These are phyloP conservation scores for Plasmodium vinckei DNA, from an alignment of 169 alveolate genomes.

Conservation along the genomic window DNA sequence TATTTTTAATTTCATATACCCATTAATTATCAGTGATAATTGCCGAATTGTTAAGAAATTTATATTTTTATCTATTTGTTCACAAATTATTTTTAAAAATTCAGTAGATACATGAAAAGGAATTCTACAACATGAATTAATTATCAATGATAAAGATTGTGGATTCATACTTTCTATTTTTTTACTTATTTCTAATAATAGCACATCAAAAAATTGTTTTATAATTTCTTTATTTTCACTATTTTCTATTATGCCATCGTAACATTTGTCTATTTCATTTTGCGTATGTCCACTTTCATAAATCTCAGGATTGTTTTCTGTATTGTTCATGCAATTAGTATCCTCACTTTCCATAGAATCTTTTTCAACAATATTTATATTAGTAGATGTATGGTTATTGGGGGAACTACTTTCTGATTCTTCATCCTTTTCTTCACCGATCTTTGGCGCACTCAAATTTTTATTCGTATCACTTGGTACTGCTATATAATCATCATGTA, in stretches of 20 bases:
- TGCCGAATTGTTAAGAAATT: slow-evolving; percentile 62
- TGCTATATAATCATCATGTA: neutral
- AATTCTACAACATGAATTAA: slow-evolving; percentile 62
- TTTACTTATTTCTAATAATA: slow-evolving; percentile 31
- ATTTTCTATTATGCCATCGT: neutral
- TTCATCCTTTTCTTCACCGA: neutral
- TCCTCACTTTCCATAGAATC: neutral
- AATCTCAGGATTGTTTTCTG: neutral
- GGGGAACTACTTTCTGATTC: neutral
- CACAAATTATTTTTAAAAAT: slow-evolving; percentile 60
- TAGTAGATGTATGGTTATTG: neutral
- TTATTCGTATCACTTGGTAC: neutral
- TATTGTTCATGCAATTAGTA: neutral
- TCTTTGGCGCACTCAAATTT: no score
- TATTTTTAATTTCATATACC: slow-evolving; percentile 47
- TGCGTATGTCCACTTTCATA: neutral
- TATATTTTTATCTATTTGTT: slow-evolving; percentile 35
- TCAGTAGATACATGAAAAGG: slow-evolving; percentile 35
- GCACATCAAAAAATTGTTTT: slow-evolving; percentile 10
- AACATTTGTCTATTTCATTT: neutral
- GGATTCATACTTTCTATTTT: slow-evolving; percentile 49
- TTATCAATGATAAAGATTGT: slow-evolving; percentile 55
- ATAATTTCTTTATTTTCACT: slow-evolving; percentile 6
- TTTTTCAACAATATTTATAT: neutral
- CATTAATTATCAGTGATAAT: slow-evolving; percentile 49